Conservation (phyloP, 306 rosid species). For the Alnus rubra region DNA sequence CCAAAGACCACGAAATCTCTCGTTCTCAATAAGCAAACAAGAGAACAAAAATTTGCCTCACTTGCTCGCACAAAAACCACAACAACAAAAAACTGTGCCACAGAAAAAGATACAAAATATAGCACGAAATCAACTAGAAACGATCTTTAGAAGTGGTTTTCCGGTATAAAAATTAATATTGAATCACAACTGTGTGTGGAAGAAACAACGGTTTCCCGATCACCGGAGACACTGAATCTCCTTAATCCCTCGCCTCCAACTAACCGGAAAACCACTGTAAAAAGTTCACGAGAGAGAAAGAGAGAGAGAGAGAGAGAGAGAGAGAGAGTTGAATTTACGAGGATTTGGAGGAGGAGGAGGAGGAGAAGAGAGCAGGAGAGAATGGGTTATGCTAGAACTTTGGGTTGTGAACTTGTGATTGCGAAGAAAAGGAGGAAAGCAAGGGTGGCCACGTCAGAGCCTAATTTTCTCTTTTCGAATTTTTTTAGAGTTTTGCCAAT, state of each 20-base stretch:
- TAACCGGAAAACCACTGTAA: not conserved
- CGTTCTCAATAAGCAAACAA: not conserved
- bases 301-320: not conserved
- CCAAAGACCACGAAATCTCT: not conserved
- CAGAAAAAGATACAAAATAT: not conserved
- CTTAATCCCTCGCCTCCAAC: not conserved
- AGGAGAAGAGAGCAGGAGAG: not conserved
- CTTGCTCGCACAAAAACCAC: not conserved
- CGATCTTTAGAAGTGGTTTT: not conserved
- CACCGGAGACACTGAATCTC: not conserved
- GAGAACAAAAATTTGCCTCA: not conserved
- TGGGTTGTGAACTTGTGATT: slow-evolving; percentile 11
- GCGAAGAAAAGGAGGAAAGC: slow-evolving; percentile 25
- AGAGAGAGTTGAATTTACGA: not conserved
- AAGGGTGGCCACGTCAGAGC: slow-evolving; percentile 42
- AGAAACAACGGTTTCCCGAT: slow-evolving; percentile 1
- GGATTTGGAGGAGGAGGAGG: not conserved
- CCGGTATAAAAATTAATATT: not conserved
- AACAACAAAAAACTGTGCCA: not conserved
- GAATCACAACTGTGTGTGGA: not conserved
- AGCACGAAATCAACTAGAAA: slow-evolving; percentile 2
- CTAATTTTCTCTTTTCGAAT: slow-evolving; percentile 13
- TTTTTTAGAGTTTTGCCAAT: not conserved
- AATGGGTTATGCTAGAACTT: slow-evolving; percentile 1
- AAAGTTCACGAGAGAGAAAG: not conserved